Base-by-base conservation (phyloP, 495 filamentous ascomycete species). In the Penicillium ucsense region DNA sequence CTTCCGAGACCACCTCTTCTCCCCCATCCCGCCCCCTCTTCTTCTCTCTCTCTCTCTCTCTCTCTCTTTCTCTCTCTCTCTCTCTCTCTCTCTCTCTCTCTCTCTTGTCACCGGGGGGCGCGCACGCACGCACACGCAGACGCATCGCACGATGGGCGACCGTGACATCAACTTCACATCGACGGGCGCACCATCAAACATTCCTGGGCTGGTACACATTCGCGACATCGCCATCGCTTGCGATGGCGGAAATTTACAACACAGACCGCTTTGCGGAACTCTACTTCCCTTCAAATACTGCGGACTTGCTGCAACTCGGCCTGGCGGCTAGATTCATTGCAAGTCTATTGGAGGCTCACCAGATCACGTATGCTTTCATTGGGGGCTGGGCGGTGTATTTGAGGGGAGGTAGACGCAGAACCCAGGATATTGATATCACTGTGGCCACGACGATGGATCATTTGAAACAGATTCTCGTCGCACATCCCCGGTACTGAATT, bases 211-310 rank as follows among this genome's bases (percentile, higher is more conserved):
- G 38, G 33, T 28, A 41, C 30, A 9, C 8, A 38, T 38, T 36
- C 8, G 7, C 32, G n/a, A 31, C 42, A 30, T 28, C 45, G 32
- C 35, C 10, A 20, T 29, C 29, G 49, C 35, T 46, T 38, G 47
- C 42, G 41, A 57, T 57, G 54, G 54, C 54, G 41, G 54, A 57
- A 46, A 57, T 57, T 42, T 57, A 57, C 44, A 53, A 57, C 36
- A 57, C 54, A 34, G 54, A 57, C 35, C 54, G 54, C 33, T 57
- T 57, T 45, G 54, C 54, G 29, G 50, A 57, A 48, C 54, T 57
- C 31, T 57, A 57, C 41, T 57, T 53, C 32, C 54, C 54, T 36
- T 57, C 54, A 31, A 57, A 57, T 37, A 53, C 50, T 9, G 54
- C 54, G 47, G 54, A 57, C 36, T 48, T 57, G 34, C 45, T 57